phyloP scores from a whole-genome alignment of 768 basidiomycete genomes.

The Gymnopilus junonius region DNA sequence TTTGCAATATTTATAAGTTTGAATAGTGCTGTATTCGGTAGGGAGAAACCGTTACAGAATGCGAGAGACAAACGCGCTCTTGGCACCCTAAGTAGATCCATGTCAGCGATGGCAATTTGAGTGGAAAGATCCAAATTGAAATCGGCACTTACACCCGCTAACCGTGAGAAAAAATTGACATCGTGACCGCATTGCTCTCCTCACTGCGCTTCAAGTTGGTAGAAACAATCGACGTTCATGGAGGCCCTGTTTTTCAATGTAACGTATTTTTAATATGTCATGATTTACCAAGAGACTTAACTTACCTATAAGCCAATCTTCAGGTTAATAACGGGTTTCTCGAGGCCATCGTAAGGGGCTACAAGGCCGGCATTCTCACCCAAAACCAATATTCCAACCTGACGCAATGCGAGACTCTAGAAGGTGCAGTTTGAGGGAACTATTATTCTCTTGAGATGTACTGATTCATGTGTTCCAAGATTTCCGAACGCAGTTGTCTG shows the following conservation, averaged over 20 bases:
- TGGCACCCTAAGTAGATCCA: too few species aligned
- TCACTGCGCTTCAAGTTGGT: constrained; percentile 6
- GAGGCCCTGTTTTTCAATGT: constrained; percentile 93
- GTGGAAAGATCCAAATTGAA: too few species aligned
- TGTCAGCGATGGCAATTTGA: too few species aligned
- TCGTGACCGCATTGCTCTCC: neutral
- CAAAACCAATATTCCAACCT: constrained; percentile 92
- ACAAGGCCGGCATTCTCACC: constrained; percentile 90
- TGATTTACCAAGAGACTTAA: constrained; percentile 21
- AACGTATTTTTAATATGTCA: constrained; percentile 17
- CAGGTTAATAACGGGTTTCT: constrained; percentile 79
- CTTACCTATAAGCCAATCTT: constrained; percentile 25
- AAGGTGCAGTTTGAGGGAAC: constrained; percentile 61
- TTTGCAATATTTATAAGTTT: neutral
- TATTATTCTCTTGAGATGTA: neutral
- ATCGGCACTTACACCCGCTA: neutral
- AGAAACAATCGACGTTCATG: constrained; percentile 46
- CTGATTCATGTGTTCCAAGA: constrained; percentile 52
- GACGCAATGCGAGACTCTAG: constrained; percentile 96
- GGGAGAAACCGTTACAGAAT: too few species aligned
- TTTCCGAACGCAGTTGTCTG: constrained; percentile 91
- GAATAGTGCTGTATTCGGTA: neutral
- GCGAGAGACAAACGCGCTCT: too few species aligned
- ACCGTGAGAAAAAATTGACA: neutral
- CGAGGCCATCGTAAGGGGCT: constrained; percentile 87